Percentiles rank a stretch among this genome's conserved stretches.
These are phyloP conservation scores for Mycena crocata DNA, from an alignment of 768 basidiomycete species.

Conservation along the genomic window DNA sequence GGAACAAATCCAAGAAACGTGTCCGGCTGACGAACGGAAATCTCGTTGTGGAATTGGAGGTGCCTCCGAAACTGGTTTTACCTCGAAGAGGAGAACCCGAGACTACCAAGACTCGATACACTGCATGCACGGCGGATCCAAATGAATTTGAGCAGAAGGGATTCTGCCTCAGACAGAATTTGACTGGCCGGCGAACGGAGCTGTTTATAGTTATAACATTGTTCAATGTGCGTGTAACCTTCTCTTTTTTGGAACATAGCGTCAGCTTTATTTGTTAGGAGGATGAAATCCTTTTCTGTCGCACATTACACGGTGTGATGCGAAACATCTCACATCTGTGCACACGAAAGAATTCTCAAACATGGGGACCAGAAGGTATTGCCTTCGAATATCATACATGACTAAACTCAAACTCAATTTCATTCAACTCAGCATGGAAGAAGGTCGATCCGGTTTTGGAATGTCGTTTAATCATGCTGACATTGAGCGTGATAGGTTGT, in stretches of 20 bases:
- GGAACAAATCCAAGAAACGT: constrained; percentile 81
- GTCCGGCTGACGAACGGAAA: constrained; percentile 91
- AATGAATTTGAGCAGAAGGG: constrained; percentile 89
- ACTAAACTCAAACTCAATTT: no score
- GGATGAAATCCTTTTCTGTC: constrained; percentile 90
- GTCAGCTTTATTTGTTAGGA: constrained; percentile 59
- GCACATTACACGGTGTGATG: constrained; percentile 97
- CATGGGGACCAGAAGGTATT: constrained; percentile 96
- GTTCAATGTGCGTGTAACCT: constrained; percentile 85
- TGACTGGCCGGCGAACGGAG: constrained; percentile 84
- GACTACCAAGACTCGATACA: constrained; percentile 80
- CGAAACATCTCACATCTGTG: constrained; percentile 84
- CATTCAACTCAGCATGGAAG: no score
- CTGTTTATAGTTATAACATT: constrained; percentile 95
- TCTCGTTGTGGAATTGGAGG: constrained; percentile 84
- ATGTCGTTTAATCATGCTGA: not conserved
- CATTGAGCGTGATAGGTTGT: constrained; percentile 68
- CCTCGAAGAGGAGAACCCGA: constrained; percentile 78
- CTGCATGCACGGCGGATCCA: constrained; percentile 94
- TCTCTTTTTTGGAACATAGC: not conserved
- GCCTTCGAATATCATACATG: no score
- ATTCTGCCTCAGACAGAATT: constrained; percentile 88
- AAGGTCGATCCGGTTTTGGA: constrained; percentile 62
- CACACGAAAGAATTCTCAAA: constrained; percentile 89
- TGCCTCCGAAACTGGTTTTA: constrained; percentile 87